Base-by-base conservation (phyloP, 306 rosid genomes). In the Castanea crenata region DNA sequence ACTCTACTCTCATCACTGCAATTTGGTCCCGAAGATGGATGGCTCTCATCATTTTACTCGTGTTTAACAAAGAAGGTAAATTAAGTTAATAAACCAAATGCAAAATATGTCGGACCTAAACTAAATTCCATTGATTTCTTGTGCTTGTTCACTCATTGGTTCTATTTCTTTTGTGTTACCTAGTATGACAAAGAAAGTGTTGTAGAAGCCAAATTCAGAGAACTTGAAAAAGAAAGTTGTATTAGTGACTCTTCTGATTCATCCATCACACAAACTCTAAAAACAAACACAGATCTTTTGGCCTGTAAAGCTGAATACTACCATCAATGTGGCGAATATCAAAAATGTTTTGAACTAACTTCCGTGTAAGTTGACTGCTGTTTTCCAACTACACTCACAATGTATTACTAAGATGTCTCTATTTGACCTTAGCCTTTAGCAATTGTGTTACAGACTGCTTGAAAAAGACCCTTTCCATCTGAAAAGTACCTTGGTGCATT, bases 251-350 rank as follows among this genome's bases (percentile, higher is more conserved):
- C 81, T 74, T 87, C 91, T 11, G 89, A 87, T 82, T 83, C 83
- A 78, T 91, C 95, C 52, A 90, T 91, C 83, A 80, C 81, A 80
- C 85, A 84, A 16, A 82, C 92, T 73, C 86, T 95, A 81, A 91
- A 90, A 87, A 62, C 88, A 84, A 93, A 95, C 81, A 93, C 93
- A 1, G 99, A 95, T 78, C 88, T 95, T 56, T 86, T 95, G 85
- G 89, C 99, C 63, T 95, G 98, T 93, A 93, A 95, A 89, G 99
- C 99, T 63, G 99, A 95, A 85, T 93, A 95, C 89, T 88, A 91
- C 84, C 97, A 93, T 80, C 98, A 95, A 79, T 88, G 96, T 74
- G 97, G 98, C 75, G 99, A 95, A 89, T 93, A 91, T 85, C 98
- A 95, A 81, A 93, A 95, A 82, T 95, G 99, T 86, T 95, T 95